Base-by-base conservation (phyloP, 768 basidiomycete genomes). In the Boletus bicolor region DNA sequence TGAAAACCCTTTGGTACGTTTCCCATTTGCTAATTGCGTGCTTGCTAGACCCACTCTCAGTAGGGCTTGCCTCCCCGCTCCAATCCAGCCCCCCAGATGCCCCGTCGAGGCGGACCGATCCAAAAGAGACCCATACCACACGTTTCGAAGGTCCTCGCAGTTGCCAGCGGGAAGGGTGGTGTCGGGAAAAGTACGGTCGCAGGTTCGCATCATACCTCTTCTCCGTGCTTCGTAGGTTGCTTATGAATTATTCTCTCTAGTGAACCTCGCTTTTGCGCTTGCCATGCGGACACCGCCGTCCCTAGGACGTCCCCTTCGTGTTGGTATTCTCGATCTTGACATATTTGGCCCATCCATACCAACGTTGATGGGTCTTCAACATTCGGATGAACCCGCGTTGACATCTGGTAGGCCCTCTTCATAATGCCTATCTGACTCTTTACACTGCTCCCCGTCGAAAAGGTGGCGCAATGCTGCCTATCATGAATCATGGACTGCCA, bases 171-270 rank as follows among this genome's bases (percentile, higher is more conserved):
- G 5, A 98, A 98, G 67, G 96, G 96, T 26, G 95, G 95, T 2
- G 95, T 97, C 17, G 95, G 95, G 17, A 98, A 97, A 73, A 93
- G 91, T 58, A 98, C 93, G 0, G 77, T 98, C 34, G 91, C 94
- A 53, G 89, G 93, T 94, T 58, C 38, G 80, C 65, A 30, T 26
- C 11, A 47, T 41, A 15, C 28, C 3, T 37, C 19, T 26, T 36
- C 17, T 30, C 21, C 4, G 7, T n/a, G 9, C 19, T 24, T 8
- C 38, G 28, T 44, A 1, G 35, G 4, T n/a, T 53, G 51, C 60
- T 56, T 59, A 55, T 57, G 59, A 37, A 52, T 14, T 34, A 17
- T 34, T 28, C 2, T 36, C 34, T 46, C 7, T 67, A 92, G 91
- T 89, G 8, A 95, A 94, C 63, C 79, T 94, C 19, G 93, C 90